phyloP scores from a whole-genome alignment of 2,329 filamentous ascomycete genomes.

The Fusarium mundagurra region DNA sequence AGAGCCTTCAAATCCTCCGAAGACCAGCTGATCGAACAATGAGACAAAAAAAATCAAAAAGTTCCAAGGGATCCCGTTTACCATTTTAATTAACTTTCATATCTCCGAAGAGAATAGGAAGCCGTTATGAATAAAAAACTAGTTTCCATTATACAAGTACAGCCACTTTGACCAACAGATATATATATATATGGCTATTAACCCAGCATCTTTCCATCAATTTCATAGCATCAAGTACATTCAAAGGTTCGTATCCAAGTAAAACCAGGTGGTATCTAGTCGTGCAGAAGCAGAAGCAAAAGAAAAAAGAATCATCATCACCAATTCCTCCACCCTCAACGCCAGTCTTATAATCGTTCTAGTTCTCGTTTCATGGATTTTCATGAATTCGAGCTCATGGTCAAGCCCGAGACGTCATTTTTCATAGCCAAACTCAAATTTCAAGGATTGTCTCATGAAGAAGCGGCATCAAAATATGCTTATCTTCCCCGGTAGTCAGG shows the following conservation, averaged over 20 bases:
- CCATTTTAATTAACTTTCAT: too few species aligned
- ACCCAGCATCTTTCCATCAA: neutral
- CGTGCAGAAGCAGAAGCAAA: slow-evolving; percentile 26
- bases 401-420: neutral
- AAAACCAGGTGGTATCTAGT: slow-evolving; percentile 40
- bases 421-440: neutral
- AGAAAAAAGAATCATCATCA: slow-evolving; percentile 9
- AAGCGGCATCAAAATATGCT: neutral
- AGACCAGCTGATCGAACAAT: neutral
- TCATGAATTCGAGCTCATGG: neutral
- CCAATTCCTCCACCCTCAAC: slow-evolving; percentile 12
- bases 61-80: neutral
- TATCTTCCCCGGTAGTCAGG: slow-evolving; percentile 72
- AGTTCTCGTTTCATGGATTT: neutral
- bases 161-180: neutral
- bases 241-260: slow-evolving; percentile 17
- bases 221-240: slow-evolving; percentile 7
- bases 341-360: slow-evolving; percentile 18
- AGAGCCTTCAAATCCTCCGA: neutral
- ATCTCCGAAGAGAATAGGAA: neutral
- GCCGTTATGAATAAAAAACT: neutral
- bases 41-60: neutral
- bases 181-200: neutral
- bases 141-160: slow-evolving; percentile 2
- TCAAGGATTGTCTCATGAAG: neutral